Percentiles rank a stretch among this genome's conserved stretches.
These are phyloP conservation scores for Periconia digitata DNA, from an alignment of 2,329 filamentous ascomycete species.

Conservation along the genomic window DNA sequence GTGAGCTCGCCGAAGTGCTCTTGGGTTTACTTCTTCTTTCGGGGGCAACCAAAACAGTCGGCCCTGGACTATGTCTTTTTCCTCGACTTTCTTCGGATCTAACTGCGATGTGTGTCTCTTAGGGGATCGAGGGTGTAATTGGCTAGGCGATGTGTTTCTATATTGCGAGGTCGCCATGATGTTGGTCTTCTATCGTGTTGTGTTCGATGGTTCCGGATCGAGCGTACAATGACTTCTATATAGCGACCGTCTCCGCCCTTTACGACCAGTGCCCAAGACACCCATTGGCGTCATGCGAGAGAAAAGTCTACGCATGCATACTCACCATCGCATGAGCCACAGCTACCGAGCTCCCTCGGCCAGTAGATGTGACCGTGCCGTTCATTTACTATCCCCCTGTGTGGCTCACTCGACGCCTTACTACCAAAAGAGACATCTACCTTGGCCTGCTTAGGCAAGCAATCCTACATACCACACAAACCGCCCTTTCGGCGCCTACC, in stretches of 20 bases:
- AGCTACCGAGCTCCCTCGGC: not conserved
- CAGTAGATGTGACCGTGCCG: slow-evolving; percentile 4
- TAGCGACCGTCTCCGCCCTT: not conserved
- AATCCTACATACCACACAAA: not conserved
- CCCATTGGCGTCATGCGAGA: not conserved
- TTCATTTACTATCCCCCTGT: not conserved
- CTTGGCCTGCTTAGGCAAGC: not conserved
- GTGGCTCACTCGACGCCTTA: not conserved
- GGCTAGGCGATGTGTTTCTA: slow-evolving; percentile 5
- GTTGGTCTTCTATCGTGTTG: not conserved
- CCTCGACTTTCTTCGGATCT: slow-evolving; percentile 12
- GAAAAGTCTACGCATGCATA: not conserved
- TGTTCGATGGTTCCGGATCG: not conserved
- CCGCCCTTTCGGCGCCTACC: not conserved
- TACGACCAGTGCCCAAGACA: not conserved
- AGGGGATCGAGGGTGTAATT: slow-evolving; percentile 1
- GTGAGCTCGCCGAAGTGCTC: slow-evolving; percentile 29
- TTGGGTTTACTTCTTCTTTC: slow-evolving; percentile 27
- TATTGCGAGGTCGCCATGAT: slow-evolving; percentile 2
- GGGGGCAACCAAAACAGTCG: slow-evolving; percentile 36
- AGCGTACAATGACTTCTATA: not conserved
- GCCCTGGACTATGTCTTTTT: slow-evolving; percentile 25
- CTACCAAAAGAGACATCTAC: not conserved
- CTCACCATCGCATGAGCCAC: slow-evolving; percentile 1
- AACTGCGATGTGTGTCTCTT: slow-evolving; percentile 16